phyloP scores from a whole-genome alignment of 371 early-diverging fungal genomes.

The Dentiscutata heterogama region DNA sequence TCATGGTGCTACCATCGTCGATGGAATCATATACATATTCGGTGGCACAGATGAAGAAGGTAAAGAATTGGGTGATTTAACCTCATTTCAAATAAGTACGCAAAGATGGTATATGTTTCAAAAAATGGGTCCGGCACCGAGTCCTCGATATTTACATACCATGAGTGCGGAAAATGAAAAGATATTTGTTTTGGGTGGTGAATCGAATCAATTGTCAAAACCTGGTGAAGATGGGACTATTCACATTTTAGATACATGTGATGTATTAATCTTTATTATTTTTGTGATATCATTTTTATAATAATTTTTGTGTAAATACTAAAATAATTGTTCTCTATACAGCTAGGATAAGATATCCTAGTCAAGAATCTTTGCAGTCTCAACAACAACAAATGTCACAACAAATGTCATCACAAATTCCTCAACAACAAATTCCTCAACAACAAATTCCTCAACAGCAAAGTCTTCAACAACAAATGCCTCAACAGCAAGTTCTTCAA shows the following conservation, averaged over 20 bases:
- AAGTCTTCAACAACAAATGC: neutral
- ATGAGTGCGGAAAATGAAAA: slow-evolving; percentile 74
- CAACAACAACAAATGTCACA: neutral
- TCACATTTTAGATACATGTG: slow-evolving; percentile 76
- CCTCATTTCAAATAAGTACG: slow-evolving; percentile 75
- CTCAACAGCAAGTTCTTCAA: neutral
- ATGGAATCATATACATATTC: slow-evolving; percentile 79
- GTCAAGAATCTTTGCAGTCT: neutral
- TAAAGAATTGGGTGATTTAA: slow-evolving; percentile 72
- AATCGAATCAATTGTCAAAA: slow-evolving; percentile 56
- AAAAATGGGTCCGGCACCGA: slow-evolving; percentile 75
- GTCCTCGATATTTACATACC: slow-evolving; percentile 72
- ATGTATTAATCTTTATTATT: slow-evolving; percentile 22
- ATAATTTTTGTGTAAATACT: too few species aligned
- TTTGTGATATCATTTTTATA: neutral
- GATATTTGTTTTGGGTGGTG: slow-evolving; percentile 76
- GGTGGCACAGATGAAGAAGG: slow-evolving; percentile 76
- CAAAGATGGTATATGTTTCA: slow-evolving; percentile 83
- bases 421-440: too few species aligned
- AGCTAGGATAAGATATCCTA: slow-evolving; percentile 41
- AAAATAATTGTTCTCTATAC: neutral
- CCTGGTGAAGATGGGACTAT: slow-evolving; percentile 64
- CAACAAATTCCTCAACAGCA: too few species aligned
- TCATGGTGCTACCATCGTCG: slow-evolving; percentile 72
- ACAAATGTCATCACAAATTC: neutral